Evolutionary conservation across 1,139 yeast species (phyloP), one percentile per base, ranked within the genome.

Genomic region (Geotrichum carabidarum): DNA sequence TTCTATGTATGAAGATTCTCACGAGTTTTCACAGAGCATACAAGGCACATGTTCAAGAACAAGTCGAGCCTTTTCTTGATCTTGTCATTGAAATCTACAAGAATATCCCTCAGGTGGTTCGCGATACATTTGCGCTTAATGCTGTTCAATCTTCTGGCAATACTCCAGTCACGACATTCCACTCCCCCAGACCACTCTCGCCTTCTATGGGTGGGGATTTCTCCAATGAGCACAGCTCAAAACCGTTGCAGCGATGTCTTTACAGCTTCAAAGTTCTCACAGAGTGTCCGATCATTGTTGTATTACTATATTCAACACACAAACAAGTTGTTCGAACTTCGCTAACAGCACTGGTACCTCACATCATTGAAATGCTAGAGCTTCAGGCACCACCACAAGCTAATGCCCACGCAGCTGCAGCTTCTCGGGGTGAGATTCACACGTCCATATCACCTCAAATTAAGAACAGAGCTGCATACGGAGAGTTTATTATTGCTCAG

Each of bases 281-380:
- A 0, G 99, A 94, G 69, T 91, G 98, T 67, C 99, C 99, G 6
- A 91, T 94, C 43, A 91, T 96, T 8, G 87, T 94, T 82, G 99
- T 94, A 1, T 82, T 96, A 7, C 76, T 94, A 53, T 89, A 88
- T 64, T 86, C 96, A 1, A 84, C 96, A 0, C 91, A 91, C 71
- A 88, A 89, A 67, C 82, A 81, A 45, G 73, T 90, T 53, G 88
- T 87, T 2, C 80, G 80, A 50, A 74, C 86, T 0, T 81, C 93
- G 1, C 75, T 93, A 44, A 90, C 94, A 0, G 75, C 74, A 17
- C 88, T 93, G 61, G 79, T 93, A 56, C 97, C 98, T 0, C 82
- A 85, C 59, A 86, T 93, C 35, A 82, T 94, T 57, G 82, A 81
- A 57, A 77, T 91, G 61, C 76, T 94, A 61, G 78, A 81, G 42